A percentile compares a stretch with the other conserved stretches of the same genome.
These are phyloP conservation scores for Stipa capillata DNA, from an alignment of 176 grass and related monocot species.

Conservation along the genomic window DNA sequence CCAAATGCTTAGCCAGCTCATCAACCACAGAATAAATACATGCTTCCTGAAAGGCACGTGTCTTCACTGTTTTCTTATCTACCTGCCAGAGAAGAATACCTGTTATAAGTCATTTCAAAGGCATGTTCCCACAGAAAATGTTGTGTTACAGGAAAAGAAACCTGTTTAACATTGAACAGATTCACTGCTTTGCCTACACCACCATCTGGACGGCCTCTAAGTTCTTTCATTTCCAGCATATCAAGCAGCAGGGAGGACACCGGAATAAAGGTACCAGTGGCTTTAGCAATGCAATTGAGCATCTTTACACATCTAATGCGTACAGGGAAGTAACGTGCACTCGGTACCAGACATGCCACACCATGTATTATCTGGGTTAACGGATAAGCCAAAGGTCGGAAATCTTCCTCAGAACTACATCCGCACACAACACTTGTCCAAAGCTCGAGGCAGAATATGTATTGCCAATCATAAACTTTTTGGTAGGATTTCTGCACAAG, in stretches of 20 bases:
- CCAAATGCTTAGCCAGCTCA: constrained; percentile 80
- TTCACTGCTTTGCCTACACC: constrained; percentile 91
- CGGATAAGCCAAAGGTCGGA: constrained; percentile 83
- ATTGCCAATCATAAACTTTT: constrained; percentile 95
- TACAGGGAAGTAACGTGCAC: constrained; percentile 69
- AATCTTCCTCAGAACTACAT: constrained; percentile 53
- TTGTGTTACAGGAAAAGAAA: constrained; percentile 26
- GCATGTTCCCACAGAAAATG: neutral
- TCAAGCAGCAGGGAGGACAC: constrained; percentile 74
- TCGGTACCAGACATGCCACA: constrained; percentile 74
- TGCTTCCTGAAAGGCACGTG: constrained; percentile 87
- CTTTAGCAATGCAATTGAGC: constrained; percentile 84
- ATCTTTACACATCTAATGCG: constrained; percentile 84
- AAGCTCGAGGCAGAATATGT: constrained; percentile 96
- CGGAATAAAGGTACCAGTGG: constrained; percentile 69
- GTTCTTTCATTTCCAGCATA: constrained; percentile 97
- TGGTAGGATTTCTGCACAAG: constrained; percentile 85
- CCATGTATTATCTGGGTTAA: constrained; percentile 91
- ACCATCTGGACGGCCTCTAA: constrained; percentile 57
- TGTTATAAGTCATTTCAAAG: constrained; percentile 23
- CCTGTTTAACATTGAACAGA: constrained; percentile 83
- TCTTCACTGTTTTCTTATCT: constrained; percentile 91
- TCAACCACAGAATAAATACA: constrained; percentile 77
- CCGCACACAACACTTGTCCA: constrained; percentile 76
- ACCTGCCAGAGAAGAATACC: constrained; percentile 42